Conservation (phyloP, 352 stramenopile genomes). For the Globisporangium okanoganense region DNA sequence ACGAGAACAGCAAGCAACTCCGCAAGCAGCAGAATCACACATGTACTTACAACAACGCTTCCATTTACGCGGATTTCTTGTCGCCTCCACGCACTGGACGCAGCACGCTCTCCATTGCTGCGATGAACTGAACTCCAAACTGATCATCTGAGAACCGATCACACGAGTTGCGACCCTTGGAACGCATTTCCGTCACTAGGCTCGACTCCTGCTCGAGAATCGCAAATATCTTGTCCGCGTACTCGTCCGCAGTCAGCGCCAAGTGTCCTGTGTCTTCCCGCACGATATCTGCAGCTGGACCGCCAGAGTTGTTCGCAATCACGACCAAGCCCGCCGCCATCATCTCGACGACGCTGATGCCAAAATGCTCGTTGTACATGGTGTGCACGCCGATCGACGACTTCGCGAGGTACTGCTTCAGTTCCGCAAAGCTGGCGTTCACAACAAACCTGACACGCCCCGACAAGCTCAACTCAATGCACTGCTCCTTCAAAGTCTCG, state of each 20-base stretch:
- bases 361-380: slow-evolving; percentile 99
- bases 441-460: slow-evolving; percentile 92
- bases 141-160: slow-evolving; percentile 69
- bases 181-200: slow-evolving; percentile 37
- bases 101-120: slow-evolving; percentile 34
- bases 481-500: slow-evolving; percentile 76
- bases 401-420: slow-evolving; percentile 86
- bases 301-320: slow-evolving; percentile 97
- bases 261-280: slow-evolving; percentile 75
- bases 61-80: slow-evolving; percentile 5
- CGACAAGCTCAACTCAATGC: slow-evolving; percentile 67
- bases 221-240: slow-evolving; percentile 75
- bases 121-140: slow-evolving; percentile 65
- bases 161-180: slow-evolving; percentile 37
- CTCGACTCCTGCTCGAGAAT: slow-evolving; percentile 39
- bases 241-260: slow-evolving; percentile 85
- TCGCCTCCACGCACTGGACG: slow-evolving; percentile 1
- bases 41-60: background rate
- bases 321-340: slow-evolving; percentile 96
- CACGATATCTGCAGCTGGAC: slow-evolving; percentile 94
- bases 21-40: background rate
- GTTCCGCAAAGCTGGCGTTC: slow-evolving; percentile 91
- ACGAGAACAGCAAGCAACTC: background rate
- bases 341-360: slow-evolving; percentile 99
- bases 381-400: slow-evolving; percentile 96